Conservation (phyloP, 768 basidiomycete species). For the Gyrodon lividus region DNA sequence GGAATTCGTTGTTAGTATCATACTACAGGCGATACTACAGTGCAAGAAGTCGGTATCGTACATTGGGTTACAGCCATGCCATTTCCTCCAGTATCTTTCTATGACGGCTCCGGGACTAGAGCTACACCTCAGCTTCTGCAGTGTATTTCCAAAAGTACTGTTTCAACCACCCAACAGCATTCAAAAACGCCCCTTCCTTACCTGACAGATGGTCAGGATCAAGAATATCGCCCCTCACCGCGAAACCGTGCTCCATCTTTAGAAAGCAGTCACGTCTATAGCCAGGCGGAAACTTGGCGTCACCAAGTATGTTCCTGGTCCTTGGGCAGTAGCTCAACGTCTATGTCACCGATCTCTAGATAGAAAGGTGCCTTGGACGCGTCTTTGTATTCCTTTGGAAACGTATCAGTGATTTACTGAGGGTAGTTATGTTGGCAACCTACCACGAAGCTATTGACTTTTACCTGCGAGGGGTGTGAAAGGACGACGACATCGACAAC, state of each 20-base stretch:
- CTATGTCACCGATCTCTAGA: slow-evolving; percentile 40
- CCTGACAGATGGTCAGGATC: slow-evolving; percentile 55
- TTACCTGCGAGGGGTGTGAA: slow-evolving; percentile 47
- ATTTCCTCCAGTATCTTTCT: too few relatives aligned
- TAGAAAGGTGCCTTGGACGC: slow-evolving; percentile 40
- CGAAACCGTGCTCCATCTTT: slow-evolving; percentile 55
- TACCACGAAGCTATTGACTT: slow-evolving; percentile 39
- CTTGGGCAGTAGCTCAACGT: slow-evolving; percentile 33
- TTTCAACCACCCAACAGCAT: background rate
- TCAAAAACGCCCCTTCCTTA: slow-evolving; percentile 48
- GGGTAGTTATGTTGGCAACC: background rate
- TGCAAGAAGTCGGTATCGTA: too few relatives aligned
- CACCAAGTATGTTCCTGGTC: slow-evolving; percentile 36
- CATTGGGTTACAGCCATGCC: too few relatives aligned
- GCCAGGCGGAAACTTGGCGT: slow-evolving; percentile 37
- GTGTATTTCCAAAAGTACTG: background rate
- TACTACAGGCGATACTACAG: too few relatives aligned
- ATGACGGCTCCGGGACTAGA: too few relatives aligned
- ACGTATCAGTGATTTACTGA: background rate
- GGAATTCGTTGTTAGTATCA: background rate
- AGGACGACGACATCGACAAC: slow-evolving; percentile 39
- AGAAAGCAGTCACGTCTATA: slow-evolving; percentile 23
- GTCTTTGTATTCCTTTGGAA: slow-evolving; percentile 30
- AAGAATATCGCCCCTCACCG: slow-evolving; percentile 48
- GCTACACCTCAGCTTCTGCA: background rate